Base-by-base conservation (phyloP, 345 rosid species). In the Pistacia vera region DNA sequence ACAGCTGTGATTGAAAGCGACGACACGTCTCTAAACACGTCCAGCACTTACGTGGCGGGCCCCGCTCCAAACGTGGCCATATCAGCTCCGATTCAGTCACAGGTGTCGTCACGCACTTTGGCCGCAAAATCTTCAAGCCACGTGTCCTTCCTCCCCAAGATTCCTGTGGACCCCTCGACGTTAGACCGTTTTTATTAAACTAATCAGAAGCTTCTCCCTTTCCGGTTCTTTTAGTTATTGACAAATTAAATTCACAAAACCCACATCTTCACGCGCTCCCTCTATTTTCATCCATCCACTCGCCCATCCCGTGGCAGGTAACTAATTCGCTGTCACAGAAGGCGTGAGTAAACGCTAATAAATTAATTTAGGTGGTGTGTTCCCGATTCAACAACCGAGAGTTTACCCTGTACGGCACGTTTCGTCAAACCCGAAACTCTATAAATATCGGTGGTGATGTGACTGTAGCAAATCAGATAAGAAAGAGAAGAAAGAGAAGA, bases 21-120 rank as follows among this genome's bases (percentile, higher is more conserved):
- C 87, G 62, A 79, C 80, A 69, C 85, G 51, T 20, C 51, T n/a
- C 6, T 14, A 13, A 54, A 33, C 81, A 63, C 64, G 51, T 63
- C 74, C 77, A 61, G 49, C 52, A 41, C 63, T 64, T 63, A 16
- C 57, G 41, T 35, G 65, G 63, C 22, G 78, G 85, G 84, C 56
- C 88, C 84, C 85, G n/a, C 64, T 36, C 63, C 38, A 30, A 76
- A 82, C 85, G 79, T 81, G 81, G 76, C 85, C 92, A 79, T 83
- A 78, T 88, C 89, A 78, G 78, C 65, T 4, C 25, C 52, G 8
- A 72, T 68, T 78, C 81, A 28, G 10, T 36, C 70, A 78, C 55
- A 79, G 76, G 88, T 88, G 85, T 82, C 78, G 0, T 5, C 81
- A 79, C 84, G 77, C 86, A 66, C 73, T 35, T 70, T 20, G 80